These are phyloP conservation scores for Lagenidium sp. DNA, from an alignment of 352 stramenopile genomes.

Conservation along the genomic window DNA sequence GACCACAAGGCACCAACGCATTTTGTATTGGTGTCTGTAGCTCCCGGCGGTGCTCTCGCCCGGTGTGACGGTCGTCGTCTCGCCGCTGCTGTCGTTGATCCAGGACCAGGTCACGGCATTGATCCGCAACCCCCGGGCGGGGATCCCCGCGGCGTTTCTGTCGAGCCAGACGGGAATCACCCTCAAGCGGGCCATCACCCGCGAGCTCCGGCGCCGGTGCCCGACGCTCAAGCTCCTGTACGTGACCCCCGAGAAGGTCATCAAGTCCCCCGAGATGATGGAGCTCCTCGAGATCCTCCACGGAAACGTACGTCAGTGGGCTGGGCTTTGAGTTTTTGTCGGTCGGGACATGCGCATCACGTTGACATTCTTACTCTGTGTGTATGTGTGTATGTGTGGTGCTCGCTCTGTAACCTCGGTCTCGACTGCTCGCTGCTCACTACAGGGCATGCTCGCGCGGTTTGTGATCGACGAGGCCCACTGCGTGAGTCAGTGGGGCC, in stretches of 20 bases:
- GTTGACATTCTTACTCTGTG: too few species aligned
- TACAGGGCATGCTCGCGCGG: conserved; percentile 76
- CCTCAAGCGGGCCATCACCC: conserved; percentile 49
- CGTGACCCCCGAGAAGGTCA: conserved; percentile 94
- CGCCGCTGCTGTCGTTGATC: conserved; percentile 91
- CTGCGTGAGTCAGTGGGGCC: conserved; percentile 85
- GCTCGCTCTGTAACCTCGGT: too few species aligned
- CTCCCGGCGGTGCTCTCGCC: conserved; percentile 50
- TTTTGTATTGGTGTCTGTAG: background rate
- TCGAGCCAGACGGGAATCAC: conserved; percentile 64
- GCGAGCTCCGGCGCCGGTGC: conserved; percentile 72
- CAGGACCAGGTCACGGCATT: conserved; percentile 88
- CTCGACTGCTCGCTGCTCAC: too few species aligned
- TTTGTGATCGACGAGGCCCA: conserved; percentile 95
- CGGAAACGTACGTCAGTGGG: conserved; percentile 18
- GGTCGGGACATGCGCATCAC: background rate
- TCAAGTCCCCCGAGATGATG: conserved; percentile 66
- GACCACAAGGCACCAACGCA: background rate
- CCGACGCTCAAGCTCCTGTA: conserved; percentile 87
- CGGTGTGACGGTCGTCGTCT: conserved; percentile 91
- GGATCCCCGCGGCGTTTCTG: conserved; percentile 64
- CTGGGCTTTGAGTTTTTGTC: background rate
- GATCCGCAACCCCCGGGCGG: conserved; percentile 47
- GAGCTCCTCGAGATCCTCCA: conserved; percentile 43
- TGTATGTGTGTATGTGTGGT: background rate